Conservation (phyloP, 495 filamentous ascomycete genomes). For the Aspergillus kassunensis region DNA sequence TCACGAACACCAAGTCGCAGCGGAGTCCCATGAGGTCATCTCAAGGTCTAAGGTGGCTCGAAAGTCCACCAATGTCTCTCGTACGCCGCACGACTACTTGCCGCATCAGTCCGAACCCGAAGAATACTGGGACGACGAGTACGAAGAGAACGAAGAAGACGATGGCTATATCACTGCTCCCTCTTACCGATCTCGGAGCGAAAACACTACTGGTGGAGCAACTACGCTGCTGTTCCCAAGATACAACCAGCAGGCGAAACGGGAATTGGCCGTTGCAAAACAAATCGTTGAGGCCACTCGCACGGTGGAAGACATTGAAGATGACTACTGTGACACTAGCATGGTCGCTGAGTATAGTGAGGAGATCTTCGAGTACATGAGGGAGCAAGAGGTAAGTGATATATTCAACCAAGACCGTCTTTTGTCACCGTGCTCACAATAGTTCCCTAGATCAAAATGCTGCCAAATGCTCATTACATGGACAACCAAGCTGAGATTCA, state of each 20-base stretch:
- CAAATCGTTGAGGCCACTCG: constrained; percentile 58
- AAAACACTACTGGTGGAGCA: constrained; percentile 74
- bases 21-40: constrained; percentile 10
- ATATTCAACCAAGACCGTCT: background rate
- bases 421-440: constrained; percentile 18
- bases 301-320: constrained; percentile 65
- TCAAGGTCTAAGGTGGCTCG: constrained; percentile 6
- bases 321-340: constrained; percentile 89
- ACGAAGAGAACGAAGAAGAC: constrained; percentile 76
- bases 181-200: constrained; percentile 67
- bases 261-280: constrained; percentile 68
- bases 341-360: constrained; percentile 97
- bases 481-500: constrained; percentile 94
- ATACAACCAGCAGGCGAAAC: constrained; percentile 54
- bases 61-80: constrained; percentile 12
- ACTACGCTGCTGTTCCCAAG: constrained; percentile 71
- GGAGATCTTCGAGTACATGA: constrained; percentile 93
- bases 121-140: constrained; percentile 73
- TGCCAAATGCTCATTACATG: constrained; percentile 92
- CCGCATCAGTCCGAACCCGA: constrained; percentile 53
- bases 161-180: constrained; percentile 76
- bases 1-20: constrained; percentile 14
- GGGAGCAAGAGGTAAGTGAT: constrained; percentile 68
- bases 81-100: constrained; percentile 17
- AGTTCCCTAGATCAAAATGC: constrained; percentile 63